Percentiles rank a stretch among this genome's conserved stretches.
Conservation (phyloP, 2,329 filamentous ascomycete species). For the Plectosphaerella sp. region DNA sequence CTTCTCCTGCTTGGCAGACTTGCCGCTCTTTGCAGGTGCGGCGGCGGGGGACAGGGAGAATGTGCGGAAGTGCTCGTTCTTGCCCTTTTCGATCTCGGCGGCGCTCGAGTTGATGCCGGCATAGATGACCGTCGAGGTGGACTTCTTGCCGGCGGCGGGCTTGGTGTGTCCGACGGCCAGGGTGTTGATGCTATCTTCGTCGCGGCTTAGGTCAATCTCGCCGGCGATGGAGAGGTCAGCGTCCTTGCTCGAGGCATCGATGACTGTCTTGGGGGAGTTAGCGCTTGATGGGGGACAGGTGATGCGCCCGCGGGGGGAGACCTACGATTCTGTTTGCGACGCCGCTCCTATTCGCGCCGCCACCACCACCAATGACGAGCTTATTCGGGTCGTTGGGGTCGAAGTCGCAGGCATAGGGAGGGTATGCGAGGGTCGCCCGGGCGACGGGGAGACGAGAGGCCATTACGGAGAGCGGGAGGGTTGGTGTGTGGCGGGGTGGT, state of each 20-base stretch:
- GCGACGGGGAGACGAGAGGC: constrained; percentile 41
- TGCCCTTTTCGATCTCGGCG: constrained; percentile 66
- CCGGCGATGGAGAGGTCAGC: constrained; percentile 56
- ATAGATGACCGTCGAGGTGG: constrained; percentile 47
- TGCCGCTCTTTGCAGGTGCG: constrained; percentile 11
- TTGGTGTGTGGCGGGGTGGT: neutral
- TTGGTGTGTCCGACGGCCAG: constrained; percentile 64
- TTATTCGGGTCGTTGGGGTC: constrained; percentile 73
- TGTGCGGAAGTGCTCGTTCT: constrained; percentile 79
- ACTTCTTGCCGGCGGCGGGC: constrained; percentile 40
- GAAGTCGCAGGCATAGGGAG: constrained; percentile 84
- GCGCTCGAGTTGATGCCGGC: constrained; percentile 83
- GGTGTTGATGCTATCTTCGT: constrained; percentile 87
- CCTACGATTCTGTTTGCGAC: constrained; percentile 83
- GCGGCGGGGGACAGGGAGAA: constrained; percentile 53
- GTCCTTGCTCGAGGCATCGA: constrained; percentile 64
- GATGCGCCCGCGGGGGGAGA: constrained; percentile 11
- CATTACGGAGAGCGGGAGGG: constrained; percentile 19
- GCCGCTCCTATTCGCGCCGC: constrained; percentile 74
- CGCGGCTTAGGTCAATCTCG: constrained; percentile 72
- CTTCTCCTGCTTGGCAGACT: constrained; percentile 27
- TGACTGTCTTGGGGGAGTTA: constrained; percentile 49
- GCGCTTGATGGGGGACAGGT: constrained; percentile 1
- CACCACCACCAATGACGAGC: constrained; percentile 81
- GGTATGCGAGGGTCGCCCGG: constrained; percentile 70